Evolutionary conservation across 2,329 filamentous ascomycete genomes (phyloP).

Genomic region (Fusarium pseudonygamai): DNA sequence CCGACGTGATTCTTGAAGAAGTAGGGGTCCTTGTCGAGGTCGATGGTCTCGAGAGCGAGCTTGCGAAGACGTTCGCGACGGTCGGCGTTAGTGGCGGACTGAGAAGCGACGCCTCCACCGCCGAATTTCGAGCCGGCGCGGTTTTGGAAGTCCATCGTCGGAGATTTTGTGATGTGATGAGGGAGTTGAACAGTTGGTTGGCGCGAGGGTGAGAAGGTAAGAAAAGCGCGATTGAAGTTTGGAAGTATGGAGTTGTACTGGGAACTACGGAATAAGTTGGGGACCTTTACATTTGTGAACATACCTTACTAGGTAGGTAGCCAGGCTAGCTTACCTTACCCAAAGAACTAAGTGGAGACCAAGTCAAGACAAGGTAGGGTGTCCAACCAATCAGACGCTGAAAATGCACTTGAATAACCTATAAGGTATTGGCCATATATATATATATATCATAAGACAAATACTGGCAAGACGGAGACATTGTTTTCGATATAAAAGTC

Average conservation of each 20-base stretch:
- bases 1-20: constrained; percentile 99
- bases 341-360: constrained; percentile 12
- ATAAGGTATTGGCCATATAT: not conserved
- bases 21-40: constrained; percentile 99
- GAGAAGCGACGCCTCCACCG: constrained; percentile 93
- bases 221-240: constrained; percentile 32
- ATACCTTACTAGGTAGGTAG: not conserved
- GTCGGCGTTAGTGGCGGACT: constrained; percentile 94
- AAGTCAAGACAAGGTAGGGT: not conserved
- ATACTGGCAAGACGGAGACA: not conserved
- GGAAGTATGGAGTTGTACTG: not conserved
- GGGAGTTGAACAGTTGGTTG: not conserved
- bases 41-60: constrained; percentile 97
- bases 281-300: not conserved
- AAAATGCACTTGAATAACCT: not conserved
- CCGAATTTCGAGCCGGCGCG: constrained; percentile 97
- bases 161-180: not conserved
- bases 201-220: constrained; percentile 24
- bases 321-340: too few relatives aligned
- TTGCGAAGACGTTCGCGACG: constrained; percentile 96
- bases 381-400: constrained; percentile 30
- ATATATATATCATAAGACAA: too few relatives aligned
- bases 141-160: constrained; percentile 81
- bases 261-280: not conserved
- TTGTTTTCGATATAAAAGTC: not conserved